phyloP scores from a whole-genome alignment of 345 rosid genomes.

The Melaleuca quinquenervia region DNA sequence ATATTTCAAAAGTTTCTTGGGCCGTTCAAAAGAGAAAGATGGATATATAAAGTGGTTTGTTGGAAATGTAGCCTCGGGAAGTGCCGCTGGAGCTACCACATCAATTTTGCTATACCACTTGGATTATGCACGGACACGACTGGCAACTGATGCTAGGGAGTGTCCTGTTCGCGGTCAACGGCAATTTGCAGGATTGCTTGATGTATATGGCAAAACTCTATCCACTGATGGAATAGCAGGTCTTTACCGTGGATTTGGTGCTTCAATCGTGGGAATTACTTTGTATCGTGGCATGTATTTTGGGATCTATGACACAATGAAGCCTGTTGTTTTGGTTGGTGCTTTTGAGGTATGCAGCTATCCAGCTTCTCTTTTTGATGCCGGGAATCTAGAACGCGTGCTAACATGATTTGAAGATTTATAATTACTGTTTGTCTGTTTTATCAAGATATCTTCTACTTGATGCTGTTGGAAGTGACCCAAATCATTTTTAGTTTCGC shows the following conservation, averaged over 20 bases:
- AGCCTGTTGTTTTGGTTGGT: conserved; percentile 78
- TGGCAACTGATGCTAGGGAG: conserved; percentile 74
- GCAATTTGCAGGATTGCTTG: conserved; percentile 72
- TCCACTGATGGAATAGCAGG: conserved; percentile 66
- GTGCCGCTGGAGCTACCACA: conserved; percentile 96
- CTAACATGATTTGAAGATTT: background rate
- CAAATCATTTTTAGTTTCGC: background rate
- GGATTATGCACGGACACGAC: conserved; percentile 80
- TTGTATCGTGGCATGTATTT: conserved; percentile 90
- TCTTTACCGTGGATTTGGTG: conserved; percentile 81
- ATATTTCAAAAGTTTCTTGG: conserved; percentile 71
- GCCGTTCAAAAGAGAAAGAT: conserved; percentile 75
- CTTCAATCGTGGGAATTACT: conserved; percentile 85
- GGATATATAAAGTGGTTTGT: conserved; percentile 80
- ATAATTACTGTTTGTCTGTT: background rate
- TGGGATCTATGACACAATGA: conserved; percentile 84
- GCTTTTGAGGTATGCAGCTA: conserved; percentile 53
- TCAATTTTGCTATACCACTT: conserved; percentile 77
- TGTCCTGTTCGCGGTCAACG: conserved; percentile 40
- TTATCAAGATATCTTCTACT: background rate
- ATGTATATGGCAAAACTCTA: conserved; percentile 72
- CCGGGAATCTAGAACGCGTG: background rate
- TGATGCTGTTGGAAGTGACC: background rate
- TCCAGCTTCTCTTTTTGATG: background rate
- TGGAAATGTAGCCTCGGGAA: conserved; percentile 86